Base-by-base conservation (phyloP, 2,329 filamentous ascomycete species). In the Pseudogymnoascus sp. region DNA sequence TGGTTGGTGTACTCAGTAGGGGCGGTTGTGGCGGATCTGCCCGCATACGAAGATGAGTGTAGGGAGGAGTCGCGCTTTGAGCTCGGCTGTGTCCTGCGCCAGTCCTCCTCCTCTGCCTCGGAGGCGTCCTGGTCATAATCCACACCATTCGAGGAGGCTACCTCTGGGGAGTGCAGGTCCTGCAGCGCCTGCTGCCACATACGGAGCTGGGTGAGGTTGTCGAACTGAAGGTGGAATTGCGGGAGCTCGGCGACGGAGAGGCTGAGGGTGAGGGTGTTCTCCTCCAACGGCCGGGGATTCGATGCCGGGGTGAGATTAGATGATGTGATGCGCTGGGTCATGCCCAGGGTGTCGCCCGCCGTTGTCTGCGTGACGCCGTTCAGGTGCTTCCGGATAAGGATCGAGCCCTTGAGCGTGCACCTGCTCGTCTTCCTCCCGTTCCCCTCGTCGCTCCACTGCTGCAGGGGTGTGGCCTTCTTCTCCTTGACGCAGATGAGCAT, bases 401-500 rank as follows among this genome's bases (percentile, higher is more conserved):
- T 99, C 0, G 95, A 98, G 16, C 95, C 95, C 77, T 99, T 99
- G 43, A 99, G 80, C 0, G 93, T 96, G 79, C 89, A 97, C 67
- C 90, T 86, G 2, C 86, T 86, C 8, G 84, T 80, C 74, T 89
- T 93, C 63, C 83, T 82, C 22, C 82, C 82, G 0, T 80, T 73
- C 4, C 80, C 78, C 16, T 78, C 78, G 61, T 85, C 85, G 60
- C 86, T 88, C 84, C 90, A 93, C 67, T 90, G 85, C 61, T 85
- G 82, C 40, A 82, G 80, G 65, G 70, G 73, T 56, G 75, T 70
- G 40, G 80, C 68, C 78, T 93, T 96, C 83, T 97, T 98, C 77
- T 98, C 95, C 77, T 98, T 99, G 65, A 99, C 92, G 73, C 95
- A 99, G 68, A 99, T 99, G 70, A 99, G 89, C 95, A 99, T 99